Conservation (phyloP, 2,329 filamentous ascomycete genomes). For the Hirsutella minnesotensis region DNA sequence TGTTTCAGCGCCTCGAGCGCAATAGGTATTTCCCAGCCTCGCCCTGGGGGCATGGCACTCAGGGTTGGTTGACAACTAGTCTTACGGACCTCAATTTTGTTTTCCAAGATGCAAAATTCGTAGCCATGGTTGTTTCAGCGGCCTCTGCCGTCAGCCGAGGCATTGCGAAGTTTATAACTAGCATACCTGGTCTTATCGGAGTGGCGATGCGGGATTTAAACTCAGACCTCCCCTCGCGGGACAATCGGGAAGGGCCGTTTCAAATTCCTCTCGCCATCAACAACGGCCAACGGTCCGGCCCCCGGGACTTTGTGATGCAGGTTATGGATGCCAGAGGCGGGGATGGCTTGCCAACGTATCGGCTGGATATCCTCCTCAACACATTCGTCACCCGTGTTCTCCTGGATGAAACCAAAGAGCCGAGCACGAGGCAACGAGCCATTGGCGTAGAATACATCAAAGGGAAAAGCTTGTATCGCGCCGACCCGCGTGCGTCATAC, state of each 20-base stretch:
- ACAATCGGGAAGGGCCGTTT: constrained; percentile 29
- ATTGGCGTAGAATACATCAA: constrained; percentile 29
- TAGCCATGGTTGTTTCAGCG: constrained; percentile 16
- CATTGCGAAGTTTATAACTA: constrained; percentile 6
- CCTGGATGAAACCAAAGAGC: constrained; percentile 14
- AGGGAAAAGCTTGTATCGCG: constrained; percentile 27
- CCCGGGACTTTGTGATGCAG: constrained; percentile 35
- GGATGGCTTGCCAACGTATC: constrained; percentile 4
- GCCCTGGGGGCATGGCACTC: constrained; percentile 38
- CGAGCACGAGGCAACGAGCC: constrained; percentile 18
- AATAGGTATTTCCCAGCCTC: constrained; percentile 29
- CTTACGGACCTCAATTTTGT: constrained; percentile 38
- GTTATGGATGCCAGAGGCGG: constrained; percentile 11
- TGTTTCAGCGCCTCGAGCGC: constrained; percentile 44
- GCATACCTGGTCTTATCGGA: no score
- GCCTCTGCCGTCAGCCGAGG: constrained; percentile 16
- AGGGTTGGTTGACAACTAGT: constrained; percentile 44
- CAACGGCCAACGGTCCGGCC: constrained; percentile 28
- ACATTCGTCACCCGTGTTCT: constrained; percentile 23
- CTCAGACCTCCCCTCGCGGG: constrained; percentile 28
- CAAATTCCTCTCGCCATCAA: constrained; percentile 33
- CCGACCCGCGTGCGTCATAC: constrained; percentile 23
- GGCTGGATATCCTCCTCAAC: constrained; percentile 10
- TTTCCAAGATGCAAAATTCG: constrained; percentile 37
- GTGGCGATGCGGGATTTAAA: constrained; percentile 39